These are phyloP conservation scores for Peronospora belbahrii DNA, from an alignment of 352 stramenopile genomes.

Conservation along the genomic window DNA sequence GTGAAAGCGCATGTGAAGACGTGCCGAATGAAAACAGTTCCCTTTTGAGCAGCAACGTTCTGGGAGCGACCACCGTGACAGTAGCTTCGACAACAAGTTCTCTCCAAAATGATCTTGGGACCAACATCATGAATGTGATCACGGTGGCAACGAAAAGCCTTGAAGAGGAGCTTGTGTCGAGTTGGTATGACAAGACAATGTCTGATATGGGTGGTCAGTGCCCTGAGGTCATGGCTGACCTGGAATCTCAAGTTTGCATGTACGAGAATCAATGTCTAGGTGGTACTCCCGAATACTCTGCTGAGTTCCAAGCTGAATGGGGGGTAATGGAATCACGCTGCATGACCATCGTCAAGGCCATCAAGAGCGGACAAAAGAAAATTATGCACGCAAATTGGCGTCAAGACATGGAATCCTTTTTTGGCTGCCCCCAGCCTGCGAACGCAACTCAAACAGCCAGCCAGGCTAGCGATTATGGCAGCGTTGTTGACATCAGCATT, in stretches of 20 bases:
- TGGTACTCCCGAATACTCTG: slow-evolving; percentile 33
- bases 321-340: slow-evolving; percentile 30
- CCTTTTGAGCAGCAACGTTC: not conserved
- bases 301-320: slow-evolving; percentile 40
- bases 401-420: slow-evolving; percentile 30
- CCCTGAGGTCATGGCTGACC: slow-evolving; percentile 30
- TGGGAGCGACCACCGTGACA: not conserved
- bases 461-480: not conserved
- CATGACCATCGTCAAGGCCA: slow-evolving; percentile 36
- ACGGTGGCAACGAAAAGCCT: slow-evolving; percentile 14
- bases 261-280: slow-evolving; percentile 46
- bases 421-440: slow-evolving; percentile 31
- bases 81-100: too few species aligned
- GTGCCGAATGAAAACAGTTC: not conserved
- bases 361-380: slow-evolving; percentile 27
- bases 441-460: slow-evolving; percentile 7
- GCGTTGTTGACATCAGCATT: not conserved
- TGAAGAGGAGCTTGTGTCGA: slow-evolving; percentile 22
- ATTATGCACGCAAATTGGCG: slow-evolving; percentile 30
- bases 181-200: slow-evolving; percentile 35
- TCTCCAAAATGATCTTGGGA: slow-evolving; percentile 14
- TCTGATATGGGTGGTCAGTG: slow-evolving; percentile 25
- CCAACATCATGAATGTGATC: slow-evolving; percentile 30
- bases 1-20: not conserved
- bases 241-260: slow-evolving; percentile 48